Evolutionary conservation across 768 basidiomycete genomes (phyloP).

Genomic region (Rhodocollybia butyracea): DNA sequence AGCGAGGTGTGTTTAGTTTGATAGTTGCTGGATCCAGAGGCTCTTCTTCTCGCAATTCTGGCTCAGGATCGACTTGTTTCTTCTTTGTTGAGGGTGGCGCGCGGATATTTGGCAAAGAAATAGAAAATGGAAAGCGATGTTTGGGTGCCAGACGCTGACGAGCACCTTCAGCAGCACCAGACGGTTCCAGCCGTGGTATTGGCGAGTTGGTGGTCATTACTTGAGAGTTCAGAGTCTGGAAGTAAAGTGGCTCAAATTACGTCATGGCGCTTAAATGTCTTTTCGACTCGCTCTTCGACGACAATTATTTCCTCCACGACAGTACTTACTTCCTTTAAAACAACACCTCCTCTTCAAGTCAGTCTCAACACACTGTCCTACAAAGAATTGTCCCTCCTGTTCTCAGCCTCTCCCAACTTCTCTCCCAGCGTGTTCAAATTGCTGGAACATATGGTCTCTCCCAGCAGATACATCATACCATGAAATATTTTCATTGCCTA

Average conservation of each 20-base stretch:
- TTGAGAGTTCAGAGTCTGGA: too few relatives aligned
- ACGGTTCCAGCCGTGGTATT: slow-evolving; percentile 35
- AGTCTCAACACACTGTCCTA: background rate
- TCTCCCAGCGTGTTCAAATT: slow-evolving; percentile 74
- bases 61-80: slow-evolving; percentile 7
- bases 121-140: slow-evolving; percentile 25
- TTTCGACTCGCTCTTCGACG: slow-evolving; percentile 1
- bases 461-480: slow-evolving; percentile 51
- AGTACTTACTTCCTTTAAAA: background rate
- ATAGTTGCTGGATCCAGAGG: background rate
- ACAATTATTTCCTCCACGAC: background rate
- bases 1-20: background rate
- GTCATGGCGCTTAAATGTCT: slow-evolving; percentile 5
- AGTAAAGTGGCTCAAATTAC: too few relatives aligned
- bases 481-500: slow-evolving; percentile 63
- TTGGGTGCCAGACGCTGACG: slow-evolving; percentile 41
- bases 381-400: slow-evolving; percentile 57
- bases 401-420: slow-evolving; percentile 53
- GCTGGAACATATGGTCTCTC: slow-evolving; percentile 54
- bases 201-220: slow-evolving; percentile 15
- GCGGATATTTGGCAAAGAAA: slow-evolving; percentile 31
- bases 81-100: slow-evolving; percentile 5
- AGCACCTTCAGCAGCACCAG: slow-evolving; percentile 42
- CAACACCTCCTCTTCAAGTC: too few relatives aligned
- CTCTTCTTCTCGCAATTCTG: background rate